Conservation (phyloP, 441 rosid genomes). For the Capsella rubella region DNA sequence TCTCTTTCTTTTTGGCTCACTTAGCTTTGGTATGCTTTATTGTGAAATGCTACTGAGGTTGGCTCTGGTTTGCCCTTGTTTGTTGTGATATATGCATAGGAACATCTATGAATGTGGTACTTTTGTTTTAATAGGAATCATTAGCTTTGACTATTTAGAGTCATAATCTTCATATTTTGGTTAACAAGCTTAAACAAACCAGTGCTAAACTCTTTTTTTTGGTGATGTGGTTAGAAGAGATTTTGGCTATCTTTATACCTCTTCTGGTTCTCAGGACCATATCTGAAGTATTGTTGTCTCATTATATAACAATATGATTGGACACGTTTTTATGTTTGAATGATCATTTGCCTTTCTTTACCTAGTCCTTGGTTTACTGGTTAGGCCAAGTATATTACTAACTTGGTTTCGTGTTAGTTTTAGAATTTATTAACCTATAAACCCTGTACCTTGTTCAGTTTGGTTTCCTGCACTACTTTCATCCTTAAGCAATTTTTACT, state of each 20-base stretch:
- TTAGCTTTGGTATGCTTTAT: slow-evolving; percentile 9
- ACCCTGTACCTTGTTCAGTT: not conserved
- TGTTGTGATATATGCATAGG: slow-evolving; percentile 1
- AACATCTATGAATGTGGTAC: not conserved
- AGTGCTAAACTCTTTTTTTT: no score
- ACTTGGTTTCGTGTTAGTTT: not conserved
- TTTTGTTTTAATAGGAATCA: not conserved
- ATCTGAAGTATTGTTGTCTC: not conserved
- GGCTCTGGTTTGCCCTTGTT: not conserved
- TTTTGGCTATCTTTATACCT: not conserved
- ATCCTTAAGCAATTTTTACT: not conserved
- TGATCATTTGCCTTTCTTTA: not conserved
- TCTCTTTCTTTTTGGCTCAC: not conserved
- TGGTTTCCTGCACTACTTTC: not conserved
- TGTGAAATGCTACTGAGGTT: not conserved
- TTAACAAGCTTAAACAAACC: not conserved
- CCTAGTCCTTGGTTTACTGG: not conserved
- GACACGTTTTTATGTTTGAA: not conserved
- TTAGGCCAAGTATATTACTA: not conserved
- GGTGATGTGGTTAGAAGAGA: not conserved
- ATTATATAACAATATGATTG: not conserved
- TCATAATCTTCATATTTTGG: not conserved
- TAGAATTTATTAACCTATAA: not conserved
- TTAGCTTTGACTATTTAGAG: slow-evolving; percentile 13
- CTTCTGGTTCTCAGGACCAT: not conserved